phyloP scores from a whole-genome alignment of 306 rosid genomes.

The Inga leiocalycina region DNA sequence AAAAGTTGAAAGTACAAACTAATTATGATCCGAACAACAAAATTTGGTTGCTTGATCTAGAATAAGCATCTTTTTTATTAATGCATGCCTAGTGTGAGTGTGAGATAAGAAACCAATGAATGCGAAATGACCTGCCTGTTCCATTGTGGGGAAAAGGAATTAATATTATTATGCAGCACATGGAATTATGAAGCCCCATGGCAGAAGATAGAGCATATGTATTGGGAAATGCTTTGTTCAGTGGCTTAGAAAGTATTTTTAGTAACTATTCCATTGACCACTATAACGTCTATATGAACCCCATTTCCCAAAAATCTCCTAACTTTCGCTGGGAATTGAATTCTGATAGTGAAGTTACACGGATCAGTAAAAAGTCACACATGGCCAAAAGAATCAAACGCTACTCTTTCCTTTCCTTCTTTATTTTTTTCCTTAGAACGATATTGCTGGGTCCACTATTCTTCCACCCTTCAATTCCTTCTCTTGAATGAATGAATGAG shows the following conservation, averaged over 20 bases:
- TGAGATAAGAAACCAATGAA: constrained; percentile 19
- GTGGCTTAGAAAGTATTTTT: constrained; percentile 19
- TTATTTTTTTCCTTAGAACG: not conserved
- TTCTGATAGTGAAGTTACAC: constrained; percentile 48
- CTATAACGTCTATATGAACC: not conserved
- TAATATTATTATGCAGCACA: constrained; percentile 36
- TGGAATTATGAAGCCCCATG: constrained; percentile 34
- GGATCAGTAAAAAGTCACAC: not conserved
- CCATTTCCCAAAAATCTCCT: constrained; percentile 45
- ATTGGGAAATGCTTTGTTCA: constrained; percentile 50
- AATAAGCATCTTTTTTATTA: constrained; percentile 38
- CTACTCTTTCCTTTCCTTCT: not conserved
- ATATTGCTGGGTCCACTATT: not conserved
- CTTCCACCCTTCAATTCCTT: not conserved
- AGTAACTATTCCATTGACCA: constrained; percentile 40
- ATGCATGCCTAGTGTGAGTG: constrained; percentile 19
- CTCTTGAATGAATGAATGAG: not conserved
- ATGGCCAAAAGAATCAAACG: not conserved
- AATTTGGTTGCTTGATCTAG: constrained; percentile 36
- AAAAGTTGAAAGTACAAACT: constrained; percentile 24
- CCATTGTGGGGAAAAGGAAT: constrained; percentile 30
- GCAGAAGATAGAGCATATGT: constrained; percentile 23
- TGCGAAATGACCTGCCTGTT: constrained; percentile 41
- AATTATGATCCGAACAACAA: constrained; percentile 22
- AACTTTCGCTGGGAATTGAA: constrained; percentile 54